Base-by-base conservation (phyloP, 2,329 filamentous ascomycete species). In the Fusarium brevicatenulatum region DNA sequence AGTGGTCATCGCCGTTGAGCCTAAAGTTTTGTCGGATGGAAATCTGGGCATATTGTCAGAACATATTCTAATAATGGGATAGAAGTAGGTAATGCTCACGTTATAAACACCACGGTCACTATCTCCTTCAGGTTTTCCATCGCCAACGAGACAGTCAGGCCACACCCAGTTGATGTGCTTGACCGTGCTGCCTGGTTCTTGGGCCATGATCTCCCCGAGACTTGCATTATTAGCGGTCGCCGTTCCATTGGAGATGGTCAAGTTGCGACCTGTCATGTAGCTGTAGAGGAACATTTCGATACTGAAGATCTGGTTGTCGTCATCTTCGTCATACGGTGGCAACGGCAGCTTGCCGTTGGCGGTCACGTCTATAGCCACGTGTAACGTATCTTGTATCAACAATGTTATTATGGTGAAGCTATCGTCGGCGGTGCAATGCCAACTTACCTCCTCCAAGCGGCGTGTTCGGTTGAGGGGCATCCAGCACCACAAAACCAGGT, bases 91-190 rank as follows among this genome's bases (percentile, higher is more conserved):
- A 32, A 25, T 78, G 86, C 85, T 76, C 70, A 88, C 86, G 75
- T 93, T 93, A 78, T 93, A 93, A 23, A 83, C 81, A 6, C 91
- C 91, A 19, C 75, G 68, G 6, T 86, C 87, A 56, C 86, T 89
- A 63, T 83, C 82, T 1, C 81, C 78, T 4, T 79, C 74, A 32
- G 86, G 83, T 71, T 86, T 79, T 6, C 89, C 89, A 55, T 91
- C 83, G 23, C 91, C 91, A 6, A 90, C 88, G 1, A 93, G 83
- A 74, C 91, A 93, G 65, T 88, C 86, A 0, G 92, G 91, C 91
- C 91, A 93, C 25, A 88, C 83, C 90, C 91, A 93, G 77, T 91
- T 91, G 69, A 93, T 86, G 78, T 93, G 91, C 78, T 93, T 93
- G 47, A 93, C 92, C 0, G 91, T 93, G 77, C 90, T 92, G 7